Conservation (phyloP, 176 grass and related monocot genomes). For the Saccharum spontaneum region DNA sequence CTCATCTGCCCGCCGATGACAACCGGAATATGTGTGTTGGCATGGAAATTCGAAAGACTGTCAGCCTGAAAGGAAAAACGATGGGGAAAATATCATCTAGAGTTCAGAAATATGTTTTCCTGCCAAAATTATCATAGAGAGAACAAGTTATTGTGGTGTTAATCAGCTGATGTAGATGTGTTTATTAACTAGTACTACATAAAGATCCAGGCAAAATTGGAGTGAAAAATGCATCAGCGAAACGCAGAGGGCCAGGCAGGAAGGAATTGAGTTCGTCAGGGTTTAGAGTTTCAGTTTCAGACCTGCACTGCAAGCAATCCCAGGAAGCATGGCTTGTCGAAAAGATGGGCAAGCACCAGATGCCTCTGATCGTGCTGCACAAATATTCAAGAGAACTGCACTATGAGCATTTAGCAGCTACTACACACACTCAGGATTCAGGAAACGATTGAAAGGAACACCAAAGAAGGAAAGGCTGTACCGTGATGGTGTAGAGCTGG, state of each 20-base stretch:
- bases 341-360: slow-evolving; percentile 82
- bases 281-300: slow-evolving; percentile 37
- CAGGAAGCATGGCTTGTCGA: slow-evolving; percentile 95
- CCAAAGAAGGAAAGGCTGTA: not conserved
- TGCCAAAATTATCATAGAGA: not conserved
- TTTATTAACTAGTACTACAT: not conserved
- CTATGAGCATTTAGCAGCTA: not conserved
- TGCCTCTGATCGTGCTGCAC: slow-evolving; percentile 76
- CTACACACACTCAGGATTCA: not conserved
- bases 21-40: slow-evolving; percentile 93
- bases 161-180: not conserved
- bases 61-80: slow-evolving; percentile 51
- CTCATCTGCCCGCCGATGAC: slow-evolving; percentile 85
- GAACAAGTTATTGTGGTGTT: no score
- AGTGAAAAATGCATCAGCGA: not conserved
- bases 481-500: slow-evolving; percentile 80
- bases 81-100: not conserved
- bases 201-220: not conserved
- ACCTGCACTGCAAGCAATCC: slow-evolving; percentile 92
- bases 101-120: not conserved
- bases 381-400: not conserved
- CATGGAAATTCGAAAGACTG: slow-evolving; percentile 79
- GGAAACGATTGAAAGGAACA: not conserved
- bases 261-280: not conserved
- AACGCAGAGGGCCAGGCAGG: not conserved